Evolutionary conservation across 805 yeast species (phyloP), one percentile per base, ranked within the genome.

Genomic region (Ogataea sp.): DNA sequence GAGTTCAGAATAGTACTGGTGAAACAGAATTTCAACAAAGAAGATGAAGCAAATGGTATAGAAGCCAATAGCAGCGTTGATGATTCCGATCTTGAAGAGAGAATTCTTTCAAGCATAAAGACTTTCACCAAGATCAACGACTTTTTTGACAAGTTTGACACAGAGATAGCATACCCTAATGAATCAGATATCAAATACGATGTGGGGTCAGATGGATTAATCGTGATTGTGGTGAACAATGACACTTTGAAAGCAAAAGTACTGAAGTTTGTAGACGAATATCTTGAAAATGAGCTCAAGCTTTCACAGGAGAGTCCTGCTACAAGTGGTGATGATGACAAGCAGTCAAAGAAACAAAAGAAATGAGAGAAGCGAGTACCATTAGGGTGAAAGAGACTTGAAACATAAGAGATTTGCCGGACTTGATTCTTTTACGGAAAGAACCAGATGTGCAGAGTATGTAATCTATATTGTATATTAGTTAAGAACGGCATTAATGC

Each of bases 151-250:
- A 50, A 52, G 29, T 75, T 75, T 47, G 81, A 75, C 50, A 69
- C 61, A 30, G 53, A 55, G 20, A 62, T 75, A 14, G 77, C 80
- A 8, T 61, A 67, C 32, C 80, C 80, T 3, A 75, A 75, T 45
- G 75, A 73, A 43, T 71, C 68, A 4, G 65, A 67, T 43, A 66
- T 75, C 46, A 73, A 74, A 50, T 75, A 75, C 47, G 80, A 75
- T 44, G 79, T 74, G 2, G 80, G 80, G 4, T 71, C 77, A 37
- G 81, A 75, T 49, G 81, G 81, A 4, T 56, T 75, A 39, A 75
- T 75, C 40, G 74, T 75, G 40, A 65, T 75, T 23, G 62, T 75
- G n/a, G 78, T 72, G 26, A 73, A 70, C 43, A 58, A 60, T 6
- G 42, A 48, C 16, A 58, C 53, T 25, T 56, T 75, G 46, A 63